phyloP scores from a whole-genome alignment of 306 rosid species.

The Benincasa hispida region DNA sequence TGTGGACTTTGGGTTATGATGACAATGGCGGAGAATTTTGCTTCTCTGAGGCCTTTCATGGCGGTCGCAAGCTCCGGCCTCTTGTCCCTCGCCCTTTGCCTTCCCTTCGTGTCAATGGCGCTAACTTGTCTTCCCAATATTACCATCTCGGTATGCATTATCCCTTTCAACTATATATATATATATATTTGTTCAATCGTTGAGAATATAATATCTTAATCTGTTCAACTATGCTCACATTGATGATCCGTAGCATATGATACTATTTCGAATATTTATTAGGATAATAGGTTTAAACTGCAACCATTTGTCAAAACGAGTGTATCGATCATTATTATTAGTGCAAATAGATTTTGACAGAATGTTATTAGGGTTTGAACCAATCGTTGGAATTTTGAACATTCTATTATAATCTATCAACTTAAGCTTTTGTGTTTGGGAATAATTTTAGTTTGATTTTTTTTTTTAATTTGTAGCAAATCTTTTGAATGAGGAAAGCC shows the following conservation, averaged over 20 bases:
- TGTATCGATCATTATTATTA: no score
- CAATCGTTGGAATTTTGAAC: background rate
- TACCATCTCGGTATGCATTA: conserved; percentile 18
- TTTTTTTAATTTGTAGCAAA: conserved; percentile 6
- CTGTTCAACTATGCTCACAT: no score
- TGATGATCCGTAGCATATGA: no score
- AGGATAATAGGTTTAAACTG: no score
- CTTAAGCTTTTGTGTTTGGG: background rate
- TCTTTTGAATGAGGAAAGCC: conserved; percentile 31
- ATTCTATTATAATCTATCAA: background rate
- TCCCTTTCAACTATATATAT: no score
- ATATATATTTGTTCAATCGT: no score
- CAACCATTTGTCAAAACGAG: background rate
- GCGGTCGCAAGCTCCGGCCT: conserved; percentile 59
- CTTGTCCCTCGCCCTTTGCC: conserved; percentile 53
- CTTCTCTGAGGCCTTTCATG: conserved; percentile 40
- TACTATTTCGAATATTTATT: no score
- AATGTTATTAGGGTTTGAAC: background rate
- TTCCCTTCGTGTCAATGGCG: conserved; percentile 29
- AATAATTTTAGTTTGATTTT: background rate
- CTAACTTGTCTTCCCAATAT: conserved; percentile 44
- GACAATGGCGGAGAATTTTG: conserved; percentile 42
- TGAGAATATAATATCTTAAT: no score
- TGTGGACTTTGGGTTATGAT: conserved; percentile 86
- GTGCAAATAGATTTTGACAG: no score